Percentiles rank a stretch among this genome's conserved stretches.
phyloP scores from a whole-genome alignment of 1,139 yeast species.

The Geotrichum phurueaensis region DNA sequence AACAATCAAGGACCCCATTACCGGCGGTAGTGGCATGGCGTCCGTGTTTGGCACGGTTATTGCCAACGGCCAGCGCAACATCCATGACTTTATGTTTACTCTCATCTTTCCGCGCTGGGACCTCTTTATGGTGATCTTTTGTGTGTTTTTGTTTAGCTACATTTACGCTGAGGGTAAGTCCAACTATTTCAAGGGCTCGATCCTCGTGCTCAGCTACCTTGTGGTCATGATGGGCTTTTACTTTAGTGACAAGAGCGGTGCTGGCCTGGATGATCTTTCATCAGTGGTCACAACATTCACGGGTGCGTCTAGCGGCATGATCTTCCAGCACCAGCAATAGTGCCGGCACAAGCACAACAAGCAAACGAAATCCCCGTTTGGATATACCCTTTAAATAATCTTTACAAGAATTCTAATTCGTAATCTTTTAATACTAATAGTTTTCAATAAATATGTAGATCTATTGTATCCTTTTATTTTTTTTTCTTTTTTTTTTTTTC shows the following conservation, averaged over 20 bases:
- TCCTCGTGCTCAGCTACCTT: slow-evolving; percentile 69
- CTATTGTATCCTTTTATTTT: too few species aligned
- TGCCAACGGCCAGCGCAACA: not conserved
- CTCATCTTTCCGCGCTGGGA: slow-evolving; percentile 96
- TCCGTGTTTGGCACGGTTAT: not conserved
- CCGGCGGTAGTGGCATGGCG: not conserved
- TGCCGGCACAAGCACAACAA: not conserved
- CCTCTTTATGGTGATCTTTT: slow-evolving; percentile 73
- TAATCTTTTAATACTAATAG: too few species aligned
- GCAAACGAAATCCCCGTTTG: too few species aligned
- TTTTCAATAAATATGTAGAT: too few species aligned
- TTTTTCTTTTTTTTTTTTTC: too few species aligned
- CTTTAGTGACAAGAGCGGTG: slow-evolving; percentile 42
- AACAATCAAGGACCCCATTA: not conserved
- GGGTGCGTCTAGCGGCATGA: not conserved
- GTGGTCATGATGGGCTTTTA: slow-evolving; percentile 80
- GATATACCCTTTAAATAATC: too few species aligned
- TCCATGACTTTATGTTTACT: slow-evolving; percentile 54
- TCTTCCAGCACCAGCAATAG: not conserved
- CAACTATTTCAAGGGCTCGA: slow-evolving; percentile 91
- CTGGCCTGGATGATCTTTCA: not conserved
- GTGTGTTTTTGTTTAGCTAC: slow-evolving; percentile 86
- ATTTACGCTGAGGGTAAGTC: slow-evolving; percentile 96
- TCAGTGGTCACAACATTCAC: not conserved
- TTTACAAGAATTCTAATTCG: too few species aligned